Percentiles rank a stretch among this genome's conserved stretches.
Conservation (phyloP, 345 rosid genomes). For the Heritiera littoralis region DNA sequence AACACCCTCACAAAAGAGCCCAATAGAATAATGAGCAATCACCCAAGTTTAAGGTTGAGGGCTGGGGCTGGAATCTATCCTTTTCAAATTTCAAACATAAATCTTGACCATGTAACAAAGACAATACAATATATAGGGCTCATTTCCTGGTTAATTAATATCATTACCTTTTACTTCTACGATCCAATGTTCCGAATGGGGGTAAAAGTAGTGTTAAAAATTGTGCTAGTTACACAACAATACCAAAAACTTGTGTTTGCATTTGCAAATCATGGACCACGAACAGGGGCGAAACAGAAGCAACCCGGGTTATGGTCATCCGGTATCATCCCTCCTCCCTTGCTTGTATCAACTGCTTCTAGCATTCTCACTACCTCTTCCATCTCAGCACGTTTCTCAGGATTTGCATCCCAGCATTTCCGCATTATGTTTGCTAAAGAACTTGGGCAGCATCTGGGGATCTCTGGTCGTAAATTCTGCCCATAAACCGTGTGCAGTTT, state of each 20-base stretch:
- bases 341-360: conserved; percentile 79
- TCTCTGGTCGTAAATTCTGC: conserved; percentile 85
- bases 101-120: no score
- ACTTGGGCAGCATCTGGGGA: conserved; percentile 86
- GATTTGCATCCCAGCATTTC: conserved; percentile 79
- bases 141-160: no score
- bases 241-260: background rate
- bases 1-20: no score
- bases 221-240: background rate
- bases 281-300: conserved; percentile 70
- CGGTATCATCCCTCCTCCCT: conserved; percentile 96
- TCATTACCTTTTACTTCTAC: no score
- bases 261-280: conserved; percentile 61
- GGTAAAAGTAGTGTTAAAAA: background rate
- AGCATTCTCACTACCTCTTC: conserved; percentile 72
- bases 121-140: no score
- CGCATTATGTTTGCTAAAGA: conserved; percentile 67
- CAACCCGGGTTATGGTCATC: conserved; percentile 67
- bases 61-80: no score
- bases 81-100: no score
- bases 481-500: conserved; percentile 4
- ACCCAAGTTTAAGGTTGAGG: no score
- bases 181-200: background rate
- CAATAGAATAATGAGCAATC: background rate
- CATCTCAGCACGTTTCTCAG: conserved; percentile 87